Base-by-base conservation (phyloP, 2,329 filamentous ascomycete genomes). In the Colletotrichum sublineola region DNA sequence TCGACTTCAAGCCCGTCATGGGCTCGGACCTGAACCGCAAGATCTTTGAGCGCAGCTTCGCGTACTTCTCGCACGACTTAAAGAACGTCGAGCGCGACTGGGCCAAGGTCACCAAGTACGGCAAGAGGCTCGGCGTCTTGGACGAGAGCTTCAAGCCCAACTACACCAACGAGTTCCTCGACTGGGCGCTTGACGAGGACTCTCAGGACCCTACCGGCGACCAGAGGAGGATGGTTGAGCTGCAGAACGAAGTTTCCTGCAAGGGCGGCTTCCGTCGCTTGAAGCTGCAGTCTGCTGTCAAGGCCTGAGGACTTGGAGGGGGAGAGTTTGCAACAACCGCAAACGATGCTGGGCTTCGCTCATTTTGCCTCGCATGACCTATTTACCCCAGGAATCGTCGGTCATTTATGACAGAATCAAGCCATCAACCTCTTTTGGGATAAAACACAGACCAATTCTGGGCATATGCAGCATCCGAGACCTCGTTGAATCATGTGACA, bases 11-110 rank as follows among this genome's bases (percentile, higher is more conserved):
- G 83, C 90, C 92, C 3, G 86, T 86, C 75, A 92, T 94, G 90
- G 89, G 85, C 55, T 90, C 89, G 0, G 78, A 84, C 1, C 88
- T 94, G 68, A 94, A 94, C 84, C 88, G 89, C 77, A 94, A 94
- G 86, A 94, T 95, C 81, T 94, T 93, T 77, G 92, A 94, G 86
- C 90, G 92, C 73, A 93, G 90, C 76, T 95, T 89, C 77, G 92
- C 92, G 29, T 94, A 94, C 85, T 93, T 94, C 81, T 93, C 90
- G 71, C 87, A 87, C 75, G 92, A 94, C 75, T 79, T 94, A 75
- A 92, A 93, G 88, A 95, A 95, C 75, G 92, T 95, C 7, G 76
- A 81, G 65, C 88, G 93, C 60, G 93, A 95, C 83, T 95, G 93
- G 93, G 82, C 86, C 70, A 94, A 95, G 86, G 93, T 94, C 14